These are phyloP conservation scores for Mycena epipterygia DNA, from an alignment of 768 basidiomycete genomes.

Conservation along the genomic window DNA sequence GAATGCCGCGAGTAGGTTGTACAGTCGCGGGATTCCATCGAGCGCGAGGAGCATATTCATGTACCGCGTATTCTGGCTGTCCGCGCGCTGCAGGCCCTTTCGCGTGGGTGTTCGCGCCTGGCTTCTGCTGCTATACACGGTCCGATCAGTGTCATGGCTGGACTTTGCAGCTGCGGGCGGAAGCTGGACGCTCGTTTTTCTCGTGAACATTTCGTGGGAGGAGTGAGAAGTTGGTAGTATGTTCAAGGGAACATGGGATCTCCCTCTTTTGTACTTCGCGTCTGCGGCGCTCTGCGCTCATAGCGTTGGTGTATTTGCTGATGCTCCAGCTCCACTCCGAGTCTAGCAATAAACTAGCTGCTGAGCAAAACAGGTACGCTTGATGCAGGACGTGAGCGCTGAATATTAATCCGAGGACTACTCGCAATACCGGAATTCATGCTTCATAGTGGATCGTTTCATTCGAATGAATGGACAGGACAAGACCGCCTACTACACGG, in stretches of 20 bases:
- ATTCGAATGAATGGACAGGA: too few relatives aligned
- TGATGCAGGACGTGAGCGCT: too few relatives aligned
- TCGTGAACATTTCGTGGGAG: conserved; percentile 15
- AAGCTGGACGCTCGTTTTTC: conserved; percentile 2
- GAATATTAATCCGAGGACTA: too few relatives aligned
- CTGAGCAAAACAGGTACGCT: too few relatives aligned
- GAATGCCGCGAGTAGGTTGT: conserved; percentile 66
- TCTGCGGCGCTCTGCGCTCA: neutral
- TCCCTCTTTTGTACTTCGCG: neutral
- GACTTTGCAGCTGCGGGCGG: conserved; percentile 7
- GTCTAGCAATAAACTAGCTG: too few relatives aligned
- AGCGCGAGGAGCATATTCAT: conserved; percentile 74
- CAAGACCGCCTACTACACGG: too few relatives aligned
- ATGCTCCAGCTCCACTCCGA: neutral
- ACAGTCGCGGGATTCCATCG: conserved; percentile 64
- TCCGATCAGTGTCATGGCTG: conserved; percentile 24
- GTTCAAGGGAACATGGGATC: neutral
- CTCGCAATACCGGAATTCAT: too few relatives aligned
- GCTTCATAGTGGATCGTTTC: too few relatives aligned
- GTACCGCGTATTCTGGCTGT: conserved; percentile 63
- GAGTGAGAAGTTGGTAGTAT: neutral
- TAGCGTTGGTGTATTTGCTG: neutral
- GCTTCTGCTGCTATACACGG: conserved; percentile 5
- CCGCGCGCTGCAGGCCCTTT: conserved; percentile 20
- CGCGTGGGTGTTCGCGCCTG: neutral